Conservation (phyloP, 1,284 basidiomycete genomes). For the Puccinia hordei region DNA sequence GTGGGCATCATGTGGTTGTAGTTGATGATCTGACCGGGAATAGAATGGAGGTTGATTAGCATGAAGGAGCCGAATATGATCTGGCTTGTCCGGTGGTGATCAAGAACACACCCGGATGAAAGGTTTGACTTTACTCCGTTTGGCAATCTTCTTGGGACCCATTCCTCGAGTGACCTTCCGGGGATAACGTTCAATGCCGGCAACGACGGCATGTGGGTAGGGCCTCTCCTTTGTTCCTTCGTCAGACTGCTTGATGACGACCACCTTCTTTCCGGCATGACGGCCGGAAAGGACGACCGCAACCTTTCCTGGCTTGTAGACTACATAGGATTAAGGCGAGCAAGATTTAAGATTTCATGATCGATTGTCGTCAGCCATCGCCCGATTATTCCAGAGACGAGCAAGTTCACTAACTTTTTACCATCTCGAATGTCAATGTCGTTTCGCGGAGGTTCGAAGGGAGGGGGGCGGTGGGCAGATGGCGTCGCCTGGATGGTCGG, state of each 20-base stretch:
- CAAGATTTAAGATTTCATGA: background rate
- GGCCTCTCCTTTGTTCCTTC: slow-evolving; percentile 85
- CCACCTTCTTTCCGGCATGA: slow-evolving; percentile 91
- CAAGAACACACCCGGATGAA: slow-evolving; percentile 85
- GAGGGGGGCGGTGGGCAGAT: background rate
- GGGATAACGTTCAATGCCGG: slow-evolving; percentile 93
- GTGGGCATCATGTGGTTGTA: slow-evolving; percentile 97
- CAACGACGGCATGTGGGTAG: slow-evolving; percentile 94
- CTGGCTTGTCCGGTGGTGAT: background rate
- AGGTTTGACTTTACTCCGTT: slow-evolving; percentile 92
- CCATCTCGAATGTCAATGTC: slow-evolving; percentile 25
- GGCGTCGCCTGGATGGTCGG: background rate
- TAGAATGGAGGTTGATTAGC: background rate
- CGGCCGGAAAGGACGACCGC: slow-evolving; percentile 94
- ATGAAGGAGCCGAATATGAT: background rate
- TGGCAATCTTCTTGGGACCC: slow-evolving; percentile 88
- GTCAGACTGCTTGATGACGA: slow-evolving; percentile 83
- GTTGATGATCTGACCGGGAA: slow-evolving; percentile 72
- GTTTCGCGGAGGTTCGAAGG: slow-evolving; percentile 1
- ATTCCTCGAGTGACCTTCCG: slow-evolving; percentile 92
- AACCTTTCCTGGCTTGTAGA: slow-evolving; percentile 64
- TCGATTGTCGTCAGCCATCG: background rate
- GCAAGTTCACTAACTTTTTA: slow-evolving; percentile 14
- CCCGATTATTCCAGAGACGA: background rate
- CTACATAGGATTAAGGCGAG: background rate